A percentile compares a stretch with the other conserved stretches of the same genome.
These are phyloP conservation scores for Capsella bursapastoris DNA, from an alignment of 345 rosid species.

Conservation along the genomic window DNA sequence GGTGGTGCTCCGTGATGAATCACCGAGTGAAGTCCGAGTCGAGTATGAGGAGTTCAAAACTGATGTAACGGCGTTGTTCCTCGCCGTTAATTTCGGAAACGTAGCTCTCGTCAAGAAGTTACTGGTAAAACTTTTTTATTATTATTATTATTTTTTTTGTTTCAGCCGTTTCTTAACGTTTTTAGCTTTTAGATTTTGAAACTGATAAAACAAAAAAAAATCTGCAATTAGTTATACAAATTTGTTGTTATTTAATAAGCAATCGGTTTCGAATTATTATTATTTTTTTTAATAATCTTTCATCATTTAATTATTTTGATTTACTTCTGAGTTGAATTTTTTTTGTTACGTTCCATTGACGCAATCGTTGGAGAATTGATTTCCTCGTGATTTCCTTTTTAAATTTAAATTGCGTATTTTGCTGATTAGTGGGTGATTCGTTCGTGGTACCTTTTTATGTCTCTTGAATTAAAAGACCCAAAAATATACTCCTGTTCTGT, in stretches of 20 bases:
- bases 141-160: not conserved
- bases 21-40: slow-evolving; percentile 62
- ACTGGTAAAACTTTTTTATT: slow-evolving; percentile 55
- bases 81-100: slow-evolving; percentile 84
- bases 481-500: slow-evolving; percentile 5
- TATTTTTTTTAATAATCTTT: not conserved
- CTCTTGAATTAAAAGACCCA: slow-evolving; percentile 28
- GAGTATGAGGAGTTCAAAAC: slow-evolving; percentile 88
- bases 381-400: slow-evolving; percentile 27
- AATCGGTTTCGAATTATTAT: slow-evolving; percentile 6
- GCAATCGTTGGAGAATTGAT: slow-evolving; percentile 12
- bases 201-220: slow-evolving; percentile 1
- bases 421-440: not conserved
- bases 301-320: not conserved
- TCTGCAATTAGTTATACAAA: slow-evolving; percentile 13
- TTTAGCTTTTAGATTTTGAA: slow-evolving; percentile 23
- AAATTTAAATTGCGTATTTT: slow-evolving; percentile 9
- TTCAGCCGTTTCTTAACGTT: slow-evolving; percentile 8
- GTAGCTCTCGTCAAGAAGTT: slow-evolving; percentile 73
- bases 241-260: slow-evolving; percentile 26
- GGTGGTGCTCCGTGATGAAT: slow-evolving; percentile 68
- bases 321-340: not conserved
- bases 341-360: slow-evolving; percentile 7
- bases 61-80: slow-evolving; percentile 89
- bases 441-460: slow-evolving; percentile 22